Evolutionary conservation across 495 filamentous ascomycete species (phyloP).

Genomic region (Aspergillus heteromorphus): DNA sequence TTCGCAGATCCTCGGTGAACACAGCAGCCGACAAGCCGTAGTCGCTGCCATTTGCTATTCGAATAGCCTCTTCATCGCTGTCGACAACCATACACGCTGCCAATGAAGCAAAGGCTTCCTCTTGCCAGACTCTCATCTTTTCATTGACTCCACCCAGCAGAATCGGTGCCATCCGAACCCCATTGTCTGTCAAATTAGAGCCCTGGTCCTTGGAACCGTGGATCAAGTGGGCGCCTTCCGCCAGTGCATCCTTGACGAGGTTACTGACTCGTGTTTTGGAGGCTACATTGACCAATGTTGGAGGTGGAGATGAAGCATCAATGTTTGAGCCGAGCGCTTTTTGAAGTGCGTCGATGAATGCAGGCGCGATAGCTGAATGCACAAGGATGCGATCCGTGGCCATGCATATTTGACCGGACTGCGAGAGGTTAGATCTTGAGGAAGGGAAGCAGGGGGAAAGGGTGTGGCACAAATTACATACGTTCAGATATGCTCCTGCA

Average conservation of each 20-base stretch:
- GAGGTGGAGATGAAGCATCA: slow-evolving; percentile 39
- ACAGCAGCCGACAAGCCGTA: slow-evolving; percentile 45
- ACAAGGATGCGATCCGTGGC: slow-evolving; percentile 81
- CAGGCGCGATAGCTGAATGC: slow-evolving; percentile 56
- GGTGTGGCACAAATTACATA: slow-evolving; percentile 22
- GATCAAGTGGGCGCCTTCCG: slow-evolving; percentile 61
- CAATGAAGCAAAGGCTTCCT: slow-evolving; percentile 74
- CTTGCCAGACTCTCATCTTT: slow-evolving; percentile 73
- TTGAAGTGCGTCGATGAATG: slow-evolving; percentile 49
- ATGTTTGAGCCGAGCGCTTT: slow-evolving; percentile 42
- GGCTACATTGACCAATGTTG: slow-evolving; percentile 54
- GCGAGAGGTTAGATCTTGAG: not conserved
- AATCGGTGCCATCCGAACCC: slow-evolving; percentile 62
- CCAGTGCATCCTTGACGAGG: slow-evolving; percentile 57
- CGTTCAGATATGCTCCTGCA: slow-evolving; percentile 45
- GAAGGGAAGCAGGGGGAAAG: not conserved
- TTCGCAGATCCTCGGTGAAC: slow-evolving; percentile 42
- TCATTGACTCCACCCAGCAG: slow-evolving; percentile 61
- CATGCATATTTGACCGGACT: slow-evolving; percentile 87
- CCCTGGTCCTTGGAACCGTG: slow-evolving; percentile 38
- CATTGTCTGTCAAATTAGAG: slow-evolving; percentile 32
- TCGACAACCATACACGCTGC: slow-evolving; percentile 46
- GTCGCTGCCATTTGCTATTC: slow-evolving; percentile 41
- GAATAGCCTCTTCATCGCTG: slow-evolving; percentile 42
- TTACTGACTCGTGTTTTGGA: slow-evolving; percentile 59